These are phyloP conservation scores for Carex parvula DNA, from an alignment of 176 grass and related monocot species.

Conservation along the genomic window DNA sequence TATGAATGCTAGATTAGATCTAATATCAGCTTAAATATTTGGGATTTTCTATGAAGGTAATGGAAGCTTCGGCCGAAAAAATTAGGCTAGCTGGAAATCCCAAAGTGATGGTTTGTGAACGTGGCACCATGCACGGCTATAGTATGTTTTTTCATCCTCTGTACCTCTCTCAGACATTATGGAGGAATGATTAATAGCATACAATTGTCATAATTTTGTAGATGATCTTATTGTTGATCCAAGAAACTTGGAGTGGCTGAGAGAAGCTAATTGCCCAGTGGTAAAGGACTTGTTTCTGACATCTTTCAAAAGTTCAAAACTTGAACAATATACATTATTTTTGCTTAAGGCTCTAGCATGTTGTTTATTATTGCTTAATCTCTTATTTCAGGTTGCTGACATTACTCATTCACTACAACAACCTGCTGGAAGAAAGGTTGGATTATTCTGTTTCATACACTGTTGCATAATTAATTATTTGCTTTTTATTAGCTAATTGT, in stretches of 20 bases:
- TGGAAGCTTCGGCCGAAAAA: slow-evolving; percentile 60
- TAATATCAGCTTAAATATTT: slow-evolving; percentile 8
- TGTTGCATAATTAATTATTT: slow-evolving; percentile 6
- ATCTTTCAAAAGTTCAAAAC: slow-evolving; percentile 17
- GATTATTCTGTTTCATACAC: neutral
- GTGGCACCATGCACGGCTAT: slow-evolving; percentile 97
- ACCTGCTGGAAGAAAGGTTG: slow-evolving; percentile 91
- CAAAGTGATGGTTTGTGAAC: slow-evolving; percentile 98
- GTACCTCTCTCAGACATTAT: neutral
- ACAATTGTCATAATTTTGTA: slow-evolving; percentile 30
- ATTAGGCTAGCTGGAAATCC: slow-evolving; percentile 88
- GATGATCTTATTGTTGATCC: slow-evolving; percentile 97
- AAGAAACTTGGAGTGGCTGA: slow-evolving; percentile 94
- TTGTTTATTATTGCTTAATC: slow-evolving; percentile 15
- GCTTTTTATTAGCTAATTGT: neutral
- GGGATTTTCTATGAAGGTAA: slow-evolving; percentile 11
- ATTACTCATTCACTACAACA: slow-evolving; percentile 96
- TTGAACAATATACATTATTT: neutral
- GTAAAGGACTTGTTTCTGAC: slow-evolving; percentile 46
- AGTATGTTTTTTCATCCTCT: slow-evolving; percentile 50
- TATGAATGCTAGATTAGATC: slow-evolving; percentile 13
- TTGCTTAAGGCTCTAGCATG: neutral
- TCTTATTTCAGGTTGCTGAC: slow-evolving; percentile 77
- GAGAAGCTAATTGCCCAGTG: slow-evolving; percentile 92
- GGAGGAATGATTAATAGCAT: slow-evolving; percentile 17